Conservation (phyloP, 2,329 filamentous ascomycete species). For the Stemphylium lycopersici region DNA sequence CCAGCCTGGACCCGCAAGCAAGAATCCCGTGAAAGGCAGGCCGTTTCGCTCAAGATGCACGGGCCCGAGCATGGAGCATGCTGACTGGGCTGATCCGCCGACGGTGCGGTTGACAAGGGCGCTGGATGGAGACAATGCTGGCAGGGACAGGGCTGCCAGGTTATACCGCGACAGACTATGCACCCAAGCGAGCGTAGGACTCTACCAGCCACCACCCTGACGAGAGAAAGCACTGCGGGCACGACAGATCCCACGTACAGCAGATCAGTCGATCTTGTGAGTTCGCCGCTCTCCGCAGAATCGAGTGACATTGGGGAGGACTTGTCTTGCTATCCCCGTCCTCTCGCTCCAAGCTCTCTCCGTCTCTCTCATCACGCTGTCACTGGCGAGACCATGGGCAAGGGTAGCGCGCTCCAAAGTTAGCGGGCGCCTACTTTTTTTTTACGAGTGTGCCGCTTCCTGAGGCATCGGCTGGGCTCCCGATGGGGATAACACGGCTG, state of each 20-base stretch:
- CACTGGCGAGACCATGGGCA: conserved; percentile 10
- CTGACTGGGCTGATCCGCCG: conserved; percentile 45
- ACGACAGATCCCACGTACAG: conserved; percentile 26
- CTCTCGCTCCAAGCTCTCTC: not conserved
- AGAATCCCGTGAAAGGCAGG: conserved; percentile 26
- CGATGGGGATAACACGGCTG: conserved; percentile 48
- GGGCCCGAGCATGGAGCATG: conserved; percentile 31
- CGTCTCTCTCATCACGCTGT: conserved; percentile 17
- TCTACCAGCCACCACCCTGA: conserved; percentile 37
- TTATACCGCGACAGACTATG: conserved; percentile 26
- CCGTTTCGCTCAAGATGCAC: conserved; percentile 37
- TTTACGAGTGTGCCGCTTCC: conserved; percentile 30
- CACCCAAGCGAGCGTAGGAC: conserved; percentile 43
- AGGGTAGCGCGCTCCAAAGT: conserved; percentile 31
- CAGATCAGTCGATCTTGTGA: conserved; percentile 22
- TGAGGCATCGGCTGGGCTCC: conserved; percentile 41
- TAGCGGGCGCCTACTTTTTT: conserved; percentile 48
- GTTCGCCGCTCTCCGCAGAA: conserved; percentile 6
- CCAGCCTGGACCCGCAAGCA: conserved; percentile 36
- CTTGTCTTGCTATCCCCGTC: not conserved
- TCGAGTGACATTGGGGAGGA: too few relatives aligned
- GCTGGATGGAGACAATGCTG: conserved; percentile 19
- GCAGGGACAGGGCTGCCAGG: conserved; percentile 27
- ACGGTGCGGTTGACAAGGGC: conserved; percentile 35
- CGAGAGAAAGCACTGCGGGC: conserved; percentile 21